A percentile compares a stretch with the other conserved stretches of the same genome.
phyloP scores from a whole-genome alignment of 805 yeast species.

The Vanderwaltozyma verrucispora region DNA sequence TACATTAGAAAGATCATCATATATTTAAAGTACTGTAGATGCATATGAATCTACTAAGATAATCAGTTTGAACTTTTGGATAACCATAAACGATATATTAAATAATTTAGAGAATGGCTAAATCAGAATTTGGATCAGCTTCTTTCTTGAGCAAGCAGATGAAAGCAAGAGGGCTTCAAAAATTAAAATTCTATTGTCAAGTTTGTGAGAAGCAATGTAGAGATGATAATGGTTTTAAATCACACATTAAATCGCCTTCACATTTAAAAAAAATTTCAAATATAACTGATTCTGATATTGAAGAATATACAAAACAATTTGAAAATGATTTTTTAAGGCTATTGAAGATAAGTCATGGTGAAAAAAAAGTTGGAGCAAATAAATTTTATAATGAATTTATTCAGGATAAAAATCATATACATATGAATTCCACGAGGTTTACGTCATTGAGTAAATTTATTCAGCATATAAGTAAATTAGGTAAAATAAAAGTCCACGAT shows the following conservation, averaged over 20 bases:
- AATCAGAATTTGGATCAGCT: slow-evolving; percentile 56
- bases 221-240: slow-evolving; percentile 90
- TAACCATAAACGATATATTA: too few relatives aligned
- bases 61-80: too few relatives aligned
- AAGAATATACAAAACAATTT: slow-evolving; percentile 51
- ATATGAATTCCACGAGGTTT: slow-evolving; percentile 86
- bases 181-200: slow-evolving; percentile 81
- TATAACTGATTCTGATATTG: slow-evolving; percentile 40
- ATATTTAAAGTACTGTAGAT: too few relatives aligned
- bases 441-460: slow-evolving; percentile 58
- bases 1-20: too few relatives aligned
- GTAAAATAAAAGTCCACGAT: slow-evolving; percentile 43
- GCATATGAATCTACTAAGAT: too few relatives aligned
- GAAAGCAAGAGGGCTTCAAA: slow-evolving; percentile 78
- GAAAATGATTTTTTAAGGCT: slow-evolving; percentile 52
- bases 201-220: slow-evolving; percentile 88
- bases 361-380: slow-evolving; percentile 69
- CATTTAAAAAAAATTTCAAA: slow-evolving; percentile 53
- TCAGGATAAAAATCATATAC: slow-evolving; percentile 71
- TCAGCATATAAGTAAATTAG: slow-evolving; percentile 45
- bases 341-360: slow-evolving; percentile 65
- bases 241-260: slow-evolving; percentile 75
- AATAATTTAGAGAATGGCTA: slow-evolving; percentile 7
- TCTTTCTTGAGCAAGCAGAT: slow-evolving; percentile 64
- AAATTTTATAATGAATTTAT: slow-evolving; percentile 86